Percentiles rank a stretch among this genome's conserved stretches.
Evolutionary conservation across 371 early-diverging fungal species (phyloP).

Genomic region (Dinochytrium kinnereticum): DNA sequence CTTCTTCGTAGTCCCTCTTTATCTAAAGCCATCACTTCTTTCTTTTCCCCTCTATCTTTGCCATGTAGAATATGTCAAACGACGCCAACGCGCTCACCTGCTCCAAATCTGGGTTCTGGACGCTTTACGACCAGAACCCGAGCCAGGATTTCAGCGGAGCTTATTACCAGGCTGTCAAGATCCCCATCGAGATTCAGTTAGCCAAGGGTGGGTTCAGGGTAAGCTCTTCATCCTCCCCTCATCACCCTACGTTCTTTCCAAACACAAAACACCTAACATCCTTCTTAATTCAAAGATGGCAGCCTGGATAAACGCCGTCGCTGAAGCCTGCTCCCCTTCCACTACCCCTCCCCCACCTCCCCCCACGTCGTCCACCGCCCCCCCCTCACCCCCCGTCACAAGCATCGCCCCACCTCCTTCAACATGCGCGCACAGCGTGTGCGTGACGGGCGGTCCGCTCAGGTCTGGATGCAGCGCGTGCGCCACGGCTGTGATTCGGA

Average conservation of each 20-base stretch:
- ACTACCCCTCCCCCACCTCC: not conserved
- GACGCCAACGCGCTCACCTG: slow-evolving; percentile 21
- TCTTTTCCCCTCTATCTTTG: not conserved
- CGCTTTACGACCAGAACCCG: slow-evolving; percentile 32
- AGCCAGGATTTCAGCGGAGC: slow-evolving; percentile 26
- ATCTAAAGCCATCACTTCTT: not conserved
- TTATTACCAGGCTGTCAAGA: slow-evolving; percentile 26
- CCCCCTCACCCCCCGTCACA: not conserved
- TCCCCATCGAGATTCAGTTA: slow-evolving; percentile 27
- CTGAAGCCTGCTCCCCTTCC: slow-evolving; percentile 19
- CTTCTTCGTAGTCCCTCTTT: too few relatives aligned
- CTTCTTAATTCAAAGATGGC: slow-evolving; percentile 13
- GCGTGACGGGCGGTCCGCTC: slow-evolving; percentile 27
- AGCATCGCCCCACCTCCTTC: slow-evolving; percentile 3
- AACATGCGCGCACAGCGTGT: slow-evolving; percentile 29
- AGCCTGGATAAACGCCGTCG: slow-evolving; percentile 36
- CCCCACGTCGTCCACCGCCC: slow-evolving; percentile 12
- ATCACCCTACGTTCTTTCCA: not conserved
- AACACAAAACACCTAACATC: too few relatives aligned
- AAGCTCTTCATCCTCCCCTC: not conserved
- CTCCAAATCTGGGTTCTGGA: slow-evolving; percentile 30
- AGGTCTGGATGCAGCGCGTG: slow-evolving; percentile 27
- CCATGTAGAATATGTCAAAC: slow-evolving; percentile 13
- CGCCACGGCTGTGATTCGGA: not conserved
- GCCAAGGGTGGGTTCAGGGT: slow-evolving; percentile 32